These are phyloP conservation scores for Pythium brachiatum DNA, from an alignment of 352 stramenopile genomes.

Conservation along the genomic window DNA sequence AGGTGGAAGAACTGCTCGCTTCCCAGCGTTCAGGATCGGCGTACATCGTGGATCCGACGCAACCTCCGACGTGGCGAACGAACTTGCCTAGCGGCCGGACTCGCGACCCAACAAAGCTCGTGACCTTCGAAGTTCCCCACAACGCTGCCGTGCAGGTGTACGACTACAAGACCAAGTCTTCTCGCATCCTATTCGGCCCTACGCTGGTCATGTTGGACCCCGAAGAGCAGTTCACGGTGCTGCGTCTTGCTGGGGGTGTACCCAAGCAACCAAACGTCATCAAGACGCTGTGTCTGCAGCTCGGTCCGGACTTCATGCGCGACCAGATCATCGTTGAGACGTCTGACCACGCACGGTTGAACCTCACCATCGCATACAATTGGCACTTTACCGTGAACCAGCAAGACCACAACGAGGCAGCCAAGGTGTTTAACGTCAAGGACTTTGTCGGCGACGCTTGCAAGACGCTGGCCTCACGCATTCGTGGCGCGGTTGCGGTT, in stretches of 20 bases:
- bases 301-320: constrained; percentile 82
- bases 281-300: constrained; percentile 72
- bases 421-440: constrained; percentile 80
- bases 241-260: constrained; percentile 63
- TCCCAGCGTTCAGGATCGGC: constrained; percentile 54
- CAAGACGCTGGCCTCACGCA: constrained; percentile 76
- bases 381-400: constrained; percentile 75
- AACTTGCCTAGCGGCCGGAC: background rate
- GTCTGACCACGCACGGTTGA: constrained; percentile 70
- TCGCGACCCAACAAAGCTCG: constrained; percentile 62
- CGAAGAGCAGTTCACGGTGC: constrained; percentile 79
- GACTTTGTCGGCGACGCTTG: constrained; percentile 80
- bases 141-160: constrained; percentile 83
- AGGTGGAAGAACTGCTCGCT: constrained; percentile 63
- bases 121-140: constrained; percentile 81
- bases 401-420: constrained; percentile 44
- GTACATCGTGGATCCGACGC: constrained; percentile 56
- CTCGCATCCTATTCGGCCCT: constrained; percentile 76
- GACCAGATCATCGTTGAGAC: constrained; percentile 84
- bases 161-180: constrained; percentile 82
- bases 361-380: constrained; percentile 82
- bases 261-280: constrained; percentile 81
- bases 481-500: constrained; percentile 68
- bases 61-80: background rate
- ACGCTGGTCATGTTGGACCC: constrained; percentile 79